Percentiles rank a stretch among this genome's conserved stretches.
These are phyloP conservation scores for Phyllosticta citrichinensis DNA, from an alignment of 2,329 filamentous ascomycete genomes.

Conservation along the genomic window DNA sequence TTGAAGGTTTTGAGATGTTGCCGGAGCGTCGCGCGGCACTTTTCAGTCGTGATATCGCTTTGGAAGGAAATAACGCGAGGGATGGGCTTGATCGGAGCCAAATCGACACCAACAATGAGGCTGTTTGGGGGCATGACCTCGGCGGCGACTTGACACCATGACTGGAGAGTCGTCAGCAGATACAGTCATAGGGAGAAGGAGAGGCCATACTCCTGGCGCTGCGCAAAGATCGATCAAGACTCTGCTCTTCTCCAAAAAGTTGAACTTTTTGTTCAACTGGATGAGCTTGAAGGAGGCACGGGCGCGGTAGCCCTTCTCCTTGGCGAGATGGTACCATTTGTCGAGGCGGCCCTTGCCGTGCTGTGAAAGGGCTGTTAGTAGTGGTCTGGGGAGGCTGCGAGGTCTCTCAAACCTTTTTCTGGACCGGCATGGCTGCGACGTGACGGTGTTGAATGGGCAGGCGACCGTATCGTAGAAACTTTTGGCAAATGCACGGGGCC, in stretches of 20 bases:
- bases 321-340: conserved; percentile 97
- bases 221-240: conserved; percentile 96
- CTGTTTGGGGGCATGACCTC: conserved; percentile 87
- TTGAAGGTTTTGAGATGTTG: conserved; percentile 93
- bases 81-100: conserved; percentile 91
- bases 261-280: conserved; percentile 98
- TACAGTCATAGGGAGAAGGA: background rate
- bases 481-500: background rate
- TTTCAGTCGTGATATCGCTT: conserved; percentile 95
- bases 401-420: conserved; percentile 60
- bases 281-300: conserved; percentile 97
- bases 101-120: conserved; percentile 88
- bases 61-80: conserved; percentile 91
- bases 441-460: conserved; percentile 9
- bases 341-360: conserved; percentile 96
- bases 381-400: background rate
- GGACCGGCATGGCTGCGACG: conserved; percentile 64
- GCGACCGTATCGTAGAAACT: background rate
- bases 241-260: conserved; percentile 92
- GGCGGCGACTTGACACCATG: conserved; percentile 92
- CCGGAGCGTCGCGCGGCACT: conserved; percentile 82
- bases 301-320: conserved; percentile 94
- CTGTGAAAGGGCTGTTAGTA: conserved; percentile 30
- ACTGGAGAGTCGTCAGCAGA: conserved; percentile 38
- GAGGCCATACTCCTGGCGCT: conserved; percentile 64